Evolutionary conservation across 441 rosid genomes (phyloP).

Genomic region (Adansonia madagascariensis): DNA sequence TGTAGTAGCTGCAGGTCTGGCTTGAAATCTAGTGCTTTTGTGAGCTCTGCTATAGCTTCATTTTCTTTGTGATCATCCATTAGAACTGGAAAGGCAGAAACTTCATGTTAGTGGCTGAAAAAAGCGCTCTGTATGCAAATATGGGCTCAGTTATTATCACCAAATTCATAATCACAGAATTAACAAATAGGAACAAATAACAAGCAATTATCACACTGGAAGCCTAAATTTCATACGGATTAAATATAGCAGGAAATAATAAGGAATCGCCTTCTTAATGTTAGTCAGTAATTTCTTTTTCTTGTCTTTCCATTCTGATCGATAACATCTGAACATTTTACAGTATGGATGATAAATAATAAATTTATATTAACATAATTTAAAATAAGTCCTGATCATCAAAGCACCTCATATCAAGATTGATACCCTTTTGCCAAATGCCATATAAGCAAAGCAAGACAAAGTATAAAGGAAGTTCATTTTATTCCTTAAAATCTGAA

Average conservation of each 20-base stretch:
- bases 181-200: not conserved
- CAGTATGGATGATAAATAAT: not conserved
- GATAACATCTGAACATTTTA: not conserved
- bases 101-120: slow-evolving; percentile 22
- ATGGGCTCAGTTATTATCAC: not conserved
- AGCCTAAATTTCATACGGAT: not conserved
- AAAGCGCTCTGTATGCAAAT: not conserved
- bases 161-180: not conserved
- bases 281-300: not conserved
- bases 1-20: slow-evolving; percentile 92
- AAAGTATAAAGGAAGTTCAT: not conserved
- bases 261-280: slow-evolving; percentile 11
- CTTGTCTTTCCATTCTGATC: not conserved
- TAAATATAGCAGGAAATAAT: not conserved
- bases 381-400: not conserved
- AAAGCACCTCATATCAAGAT: slow-evolving; percentile 13
- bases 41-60: slow-evolving; percentile 84
- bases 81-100: slow-evolving; percentile 15
- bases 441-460: not conserved
- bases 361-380: not conserved
- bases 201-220: not conserved
- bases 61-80: slow-evolving; percentile 85
- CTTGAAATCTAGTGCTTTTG: slow-evolving; percentile 77
- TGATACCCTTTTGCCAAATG: not conserved
- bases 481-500: slow-evolving; percentile 10